phyloP scores from a whole-genome alignment of 768 basidiomycete species.

The Pholiota microspora region DNA sequence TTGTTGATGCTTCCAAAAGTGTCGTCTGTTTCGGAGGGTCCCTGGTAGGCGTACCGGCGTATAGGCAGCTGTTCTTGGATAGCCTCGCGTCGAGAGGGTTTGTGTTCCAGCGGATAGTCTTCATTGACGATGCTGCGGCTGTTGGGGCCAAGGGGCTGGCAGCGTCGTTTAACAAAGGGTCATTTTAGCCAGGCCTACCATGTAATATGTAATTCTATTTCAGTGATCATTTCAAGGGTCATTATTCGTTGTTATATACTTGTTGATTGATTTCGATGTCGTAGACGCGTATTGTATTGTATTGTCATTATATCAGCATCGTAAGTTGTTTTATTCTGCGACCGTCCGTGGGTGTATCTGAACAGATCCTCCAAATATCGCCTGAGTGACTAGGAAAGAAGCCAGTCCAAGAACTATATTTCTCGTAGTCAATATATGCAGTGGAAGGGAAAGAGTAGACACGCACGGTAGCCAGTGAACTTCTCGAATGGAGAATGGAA shows the following conservation, averaged over 20 bases:
- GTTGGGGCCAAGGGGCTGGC: slow-evolving; percentile 63
- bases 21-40: slow-evolving; percentile 82
- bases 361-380: not conserved
- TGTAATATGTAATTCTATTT: too few relatives aligned
- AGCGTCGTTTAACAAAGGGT: not conserved
- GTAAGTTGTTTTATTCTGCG: not conserved
- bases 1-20: slow-evolving; percentile 51
- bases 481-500: slow-evolving; percentile 93
- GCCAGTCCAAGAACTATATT: slow-evolving; percentile 27
- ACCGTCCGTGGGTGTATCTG: slow-evolving; percentile 3
- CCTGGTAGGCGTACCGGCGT: slow-evolving; percentile 59
- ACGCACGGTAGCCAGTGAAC: slow-evolving; percentile 78
- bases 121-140: slow-evolving; percentile 67
- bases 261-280: not conserved
- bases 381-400: slow-evolving; percentile 25
- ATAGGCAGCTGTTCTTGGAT: slow-evolving; percentile 55
- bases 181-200: not conserved
- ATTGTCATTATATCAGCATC: not conserved
- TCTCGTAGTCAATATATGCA: not conserved
- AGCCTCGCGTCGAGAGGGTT: slow-evolving; percentile 57
- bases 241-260: not conserved
- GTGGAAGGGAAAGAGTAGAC: not conserved
- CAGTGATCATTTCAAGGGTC: not conserved
- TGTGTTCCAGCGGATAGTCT: slow-evolving; percentile 62
- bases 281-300: not conserved